phyloP scores from a whole-genome alignment of 2,329 filamentous ascomycete species.

The Xylariales sp. region DNA sequence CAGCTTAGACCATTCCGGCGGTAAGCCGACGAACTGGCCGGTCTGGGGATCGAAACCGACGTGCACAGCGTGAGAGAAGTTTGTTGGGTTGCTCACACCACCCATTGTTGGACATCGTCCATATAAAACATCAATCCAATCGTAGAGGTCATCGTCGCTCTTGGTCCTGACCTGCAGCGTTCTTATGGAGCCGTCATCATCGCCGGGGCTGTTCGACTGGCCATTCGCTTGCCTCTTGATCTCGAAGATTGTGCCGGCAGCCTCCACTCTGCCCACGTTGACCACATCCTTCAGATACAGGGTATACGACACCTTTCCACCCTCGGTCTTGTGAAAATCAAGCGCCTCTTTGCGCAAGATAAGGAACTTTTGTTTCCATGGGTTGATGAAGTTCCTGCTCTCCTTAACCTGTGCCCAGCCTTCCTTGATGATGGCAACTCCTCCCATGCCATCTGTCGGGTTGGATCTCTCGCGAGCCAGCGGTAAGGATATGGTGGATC shows the following conservation, averaged over 20 bases:
- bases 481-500: slow-evolving; percentile 69
- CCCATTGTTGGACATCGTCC: slow-evolving; percentile 96
- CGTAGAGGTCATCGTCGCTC: slow-evolving; percentile 92
- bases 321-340: slow-evolving; percentile 90
- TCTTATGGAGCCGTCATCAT: slow-evolving; percentile 75
- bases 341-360: slow-evolving; percentile 89
- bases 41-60: slow-evolving; percentile 96
- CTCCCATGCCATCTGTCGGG: slow-evolving; percentile 58
- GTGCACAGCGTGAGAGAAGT: slow-evolving; percentile 95
- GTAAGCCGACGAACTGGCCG: slow-evolving; percentile 89
- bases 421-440: slow-evolving; percentile 72
- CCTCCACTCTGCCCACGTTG: slow-evolving; percentile 85
- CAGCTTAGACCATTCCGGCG: slow-evolving; percentile 94
- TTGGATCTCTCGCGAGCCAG: slow-evolving; percentile 57
- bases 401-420: slow-evolving; percentile 87
- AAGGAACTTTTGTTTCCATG: slow-evolving; percentile 87
- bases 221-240: slow-evolving; percentile 73
- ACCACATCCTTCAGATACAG: slow-evolving; percentile 83
- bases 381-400: slow-evolving; percentile 76
- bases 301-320: slow-evolving; percentile 80
- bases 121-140: slow-evolving; percentile 98
- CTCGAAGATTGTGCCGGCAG: slow-evolving; percentile 88
- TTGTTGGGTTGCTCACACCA: slow-evolving; percentile 95
- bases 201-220: slow-evolving; percentile 65
- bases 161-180: slow-evolving; percentile 91